These are phyloP conservation scores for Phaeotremella skinneri DNA, from an alignment of 768 basidiomycete genomes.

Conservation along the genomic window DNA sequence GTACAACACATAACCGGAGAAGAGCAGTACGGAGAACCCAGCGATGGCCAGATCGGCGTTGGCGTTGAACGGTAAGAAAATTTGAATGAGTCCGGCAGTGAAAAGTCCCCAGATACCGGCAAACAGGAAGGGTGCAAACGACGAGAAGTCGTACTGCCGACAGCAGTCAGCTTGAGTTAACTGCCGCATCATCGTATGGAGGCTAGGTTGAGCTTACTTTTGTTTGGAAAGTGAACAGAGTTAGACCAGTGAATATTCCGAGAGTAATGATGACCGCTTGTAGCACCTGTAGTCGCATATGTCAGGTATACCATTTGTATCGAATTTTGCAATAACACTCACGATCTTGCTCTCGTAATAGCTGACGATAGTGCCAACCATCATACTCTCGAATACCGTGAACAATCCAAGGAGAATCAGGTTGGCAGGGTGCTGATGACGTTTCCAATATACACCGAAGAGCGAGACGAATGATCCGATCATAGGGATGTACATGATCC, in stretches of 20 bases:
- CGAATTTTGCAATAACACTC: slow-evolving; percentile 56
- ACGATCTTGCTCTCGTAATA: slow-evolving; percentile 49
- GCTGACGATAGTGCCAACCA: slow-evolving; percentile 76
- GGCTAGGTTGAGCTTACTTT: slow-evolving; percentile 59
- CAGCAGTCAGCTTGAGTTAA: slow-evolving; percentile 10
- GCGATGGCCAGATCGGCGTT: slow-evolving; percentile 81
- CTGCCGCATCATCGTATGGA: no score
- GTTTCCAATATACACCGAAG: slow-evolving; percentile 82
- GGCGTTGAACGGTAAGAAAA: slow-evolving; percentile 81
- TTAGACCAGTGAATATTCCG: slow-evolving; percentile 89
- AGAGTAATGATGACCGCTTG: slow-evolving; percentile 89
- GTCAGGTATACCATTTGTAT: slow-evolving; percentile 51
- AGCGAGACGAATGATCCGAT: slow-evolving; percentile 74
- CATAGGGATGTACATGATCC: slow-evolving; percentile 56
- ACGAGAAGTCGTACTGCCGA: slow-evolving; percentile 83
- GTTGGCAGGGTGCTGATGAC: slow-evolving; percentile 85
- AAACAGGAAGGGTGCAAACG: slow-evolving; percentile 87
- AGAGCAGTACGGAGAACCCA: slow-evolving; percentile 72
- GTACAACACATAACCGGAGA: slow-evolving; percentile 73
- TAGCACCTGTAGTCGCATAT: slow-evolving; percentile 63
- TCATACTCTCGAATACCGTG: slow-evolving; percentile 85
- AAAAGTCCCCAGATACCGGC: slow-evolving; percentile 74
- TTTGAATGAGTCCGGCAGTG: slow-evolving; percentile 74
- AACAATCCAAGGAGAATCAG: slow-evolving; percentile 79
- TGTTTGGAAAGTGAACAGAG: slow-evolving; percentile 89